phyloP scores from a whole-genome alignment of 768 basidiomycete species.

The Lactarius vividus region DNA sequence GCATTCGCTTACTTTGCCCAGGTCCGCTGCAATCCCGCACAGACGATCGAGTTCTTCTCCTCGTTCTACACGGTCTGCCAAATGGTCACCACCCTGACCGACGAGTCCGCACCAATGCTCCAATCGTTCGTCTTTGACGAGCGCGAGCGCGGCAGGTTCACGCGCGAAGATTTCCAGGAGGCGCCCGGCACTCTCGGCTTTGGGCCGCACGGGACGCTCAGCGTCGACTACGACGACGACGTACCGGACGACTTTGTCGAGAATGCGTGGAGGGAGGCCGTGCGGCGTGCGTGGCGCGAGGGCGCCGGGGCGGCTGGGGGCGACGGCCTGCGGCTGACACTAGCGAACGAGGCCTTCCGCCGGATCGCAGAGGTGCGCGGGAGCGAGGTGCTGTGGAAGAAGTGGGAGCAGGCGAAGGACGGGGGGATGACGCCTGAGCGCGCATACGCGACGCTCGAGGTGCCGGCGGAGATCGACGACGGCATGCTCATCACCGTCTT shows the following conservation, averaged over 20 bases:
- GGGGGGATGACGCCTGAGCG: conserved; percentile 62
- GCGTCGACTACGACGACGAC: conserved; percentile 68
- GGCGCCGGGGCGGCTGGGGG: conserved; percentile 15
- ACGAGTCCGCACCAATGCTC: conserved; percentile 46
- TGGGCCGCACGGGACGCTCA: conserved; percentile 53
- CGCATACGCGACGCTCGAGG: conserved; percentile 70
- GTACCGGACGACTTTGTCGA: conserved; percentile 68
- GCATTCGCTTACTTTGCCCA: conserved; percentile 79
- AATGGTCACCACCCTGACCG: conserved; percentile 47
- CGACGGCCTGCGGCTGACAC: conserved; percentile 47
- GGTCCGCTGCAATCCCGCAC: conserved; percentile 72
- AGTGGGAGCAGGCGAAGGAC: conserved; percentile 55
- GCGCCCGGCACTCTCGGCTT: conserved; percentile 62
- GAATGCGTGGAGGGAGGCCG: conserved; percentile 62
- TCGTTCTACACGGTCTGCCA: conserved; percentile 51
- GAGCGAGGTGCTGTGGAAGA: conserved; percentile 46
- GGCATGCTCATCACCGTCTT: conserved; percentile 73
- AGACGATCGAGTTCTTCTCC: conserved; percentile 63
- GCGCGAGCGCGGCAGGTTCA: conserved; percentile 61
- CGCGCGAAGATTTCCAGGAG: conserved; percentile 48
- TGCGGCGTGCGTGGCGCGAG: conserved; percentile 55
- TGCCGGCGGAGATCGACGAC: conserved; percentile 71
- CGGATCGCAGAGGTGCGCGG: conserved; percentile 64
- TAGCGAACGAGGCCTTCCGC: conserved; percentile 66
- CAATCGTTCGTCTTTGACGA: conserved; percentile 61